phyloP scores from a whole-genome alignment of 352 stramenopile species.

The Phytophthora foliorum region DNA sequence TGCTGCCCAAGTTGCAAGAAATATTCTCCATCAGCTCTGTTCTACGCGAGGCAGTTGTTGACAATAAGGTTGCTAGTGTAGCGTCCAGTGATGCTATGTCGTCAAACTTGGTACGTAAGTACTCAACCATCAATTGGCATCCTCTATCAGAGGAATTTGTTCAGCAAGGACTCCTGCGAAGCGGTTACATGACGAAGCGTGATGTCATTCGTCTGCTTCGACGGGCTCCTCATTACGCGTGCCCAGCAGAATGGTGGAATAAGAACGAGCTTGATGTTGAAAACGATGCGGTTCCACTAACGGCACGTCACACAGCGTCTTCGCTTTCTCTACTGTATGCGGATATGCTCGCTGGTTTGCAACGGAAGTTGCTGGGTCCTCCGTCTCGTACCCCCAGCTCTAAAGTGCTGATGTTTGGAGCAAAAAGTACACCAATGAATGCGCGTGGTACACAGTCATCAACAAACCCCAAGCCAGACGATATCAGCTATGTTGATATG shows the following conservation, averaged over 20 bases:
- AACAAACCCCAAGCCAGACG: slow-evolving; percentile 49
- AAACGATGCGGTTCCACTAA: slow-evolving; percentile 25
- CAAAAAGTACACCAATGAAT: slow-evolving; percentile 27
- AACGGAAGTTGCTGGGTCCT: slow-evolving; percentile 60
- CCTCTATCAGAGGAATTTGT: slow-evolving; percentile 85
- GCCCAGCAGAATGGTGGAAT: slow-evolving; percentile 64
- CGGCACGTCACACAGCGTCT: slow-evolving; percentile 69
- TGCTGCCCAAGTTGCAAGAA: slow-evolving; percentile 78
- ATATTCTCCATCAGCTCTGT: slow-evolving; percentile 80
- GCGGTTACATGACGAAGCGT: slow-evolving; percentile 81
- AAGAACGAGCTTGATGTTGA: slow-evolving; percentile 55
- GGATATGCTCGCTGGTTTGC: slow-evolving; percentile 70
- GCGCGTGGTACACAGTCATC: slow-evolving; percentile 28
- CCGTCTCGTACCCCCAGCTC: slow-evolving; percentile 33
- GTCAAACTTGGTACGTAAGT: slow-evolving; percentile 11
- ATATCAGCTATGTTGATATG: slow-evolving; percentile 75
- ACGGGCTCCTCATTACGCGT: slow-evolving; percentile 70
- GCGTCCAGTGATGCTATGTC: slow-evolving; percentile 5
- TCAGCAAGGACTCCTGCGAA: slow-evolving; percentile 73
- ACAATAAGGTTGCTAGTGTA: slow-evolving; percentile 24
- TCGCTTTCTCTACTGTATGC: slow-evolving; percentile 82
- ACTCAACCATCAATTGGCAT: slow-evolving; percentile 77
- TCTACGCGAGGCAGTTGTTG: slow-evolving; percentile 43
- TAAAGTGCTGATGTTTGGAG: slow-evolving; percentile 79
- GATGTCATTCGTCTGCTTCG: slow-evolving; percentile 75